Base-by-base conservation (phyloP, 352 stramenopile genomes). In the Thalassiosira mediterranea region DNA sequence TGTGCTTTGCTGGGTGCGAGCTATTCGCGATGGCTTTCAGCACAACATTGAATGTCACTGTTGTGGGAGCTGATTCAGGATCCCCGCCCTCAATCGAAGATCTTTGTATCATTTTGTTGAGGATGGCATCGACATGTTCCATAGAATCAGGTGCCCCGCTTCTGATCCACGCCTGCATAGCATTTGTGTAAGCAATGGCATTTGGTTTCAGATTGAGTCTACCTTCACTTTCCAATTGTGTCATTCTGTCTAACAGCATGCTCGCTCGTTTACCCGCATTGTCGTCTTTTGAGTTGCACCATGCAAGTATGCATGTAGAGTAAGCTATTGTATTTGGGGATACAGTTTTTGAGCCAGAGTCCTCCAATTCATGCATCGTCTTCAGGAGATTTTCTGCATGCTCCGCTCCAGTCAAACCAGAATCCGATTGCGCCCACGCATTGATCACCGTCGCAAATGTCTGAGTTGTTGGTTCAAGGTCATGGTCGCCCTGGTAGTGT, bases 311-410 rank as follows among this genome's bases (percentile, higher is more conserved):
- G 44, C 59, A 76, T 3, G 72, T 68, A 2, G 59, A 72, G 23
- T 67, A 81, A 37, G 58, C 58, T 48, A 73, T 46, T 13, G 65
- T 73, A 19, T 81, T 84, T 2, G 81, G 77, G 21, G 58, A 28
- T 32, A 86, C 32, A 32, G 76, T 68, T 38, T 63, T 40, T 37
- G 78, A 58, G 15, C 77, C 73, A 61, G 25, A 25, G 15, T 75
- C 13, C 17, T 74, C 26, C 11, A 75, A 54, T 26, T 86, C 51
- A 58, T 81, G 56, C 77, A 88, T 86, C 56, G 59, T 72, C 29
- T 60, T 19, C 23, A 88, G 49, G 13, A 88, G 53, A 13, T 51
- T 47, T 54, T 88, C 77, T 10, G 74, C 77, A 13, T 70, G 26
- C 23, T 69, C 68, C 17, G 67, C 71, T 34, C 48, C 54, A 21